phyloP scores from a whole-genome alignment of 2,329 filamentous ascomycete genomes.

The Talaromyces sp. region DNA sequence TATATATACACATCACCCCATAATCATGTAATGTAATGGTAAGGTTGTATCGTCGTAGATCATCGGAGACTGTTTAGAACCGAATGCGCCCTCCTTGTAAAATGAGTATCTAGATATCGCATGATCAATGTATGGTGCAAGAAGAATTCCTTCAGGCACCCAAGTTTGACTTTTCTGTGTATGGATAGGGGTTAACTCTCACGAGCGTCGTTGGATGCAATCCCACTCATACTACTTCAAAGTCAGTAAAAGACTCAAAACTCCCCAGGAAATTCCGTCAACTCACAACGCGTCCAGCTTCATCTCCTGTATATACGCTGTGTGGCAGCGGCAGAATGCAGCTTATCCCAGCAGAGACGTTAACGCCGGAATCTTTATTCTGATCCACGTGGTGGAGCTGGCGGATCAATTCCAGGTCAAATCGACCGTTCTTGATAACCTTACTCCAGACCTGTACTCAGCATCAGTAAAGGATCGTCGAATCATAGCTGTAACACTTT shows the following conservation, averaged over 20 bases:
- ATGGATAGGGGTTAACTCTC: neutral
- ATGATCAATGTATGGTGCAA: neutral
- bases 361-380: conserved; percentile 58
- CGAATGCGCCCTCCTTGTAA: neutral
- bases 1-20: neutral
- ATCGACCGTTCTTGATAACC: conserved; percentile 59
- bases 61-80: neutral
- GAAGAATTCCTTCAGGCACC: neutral
- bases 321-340: conserved; percentile 81
- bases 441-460: conserved; percentile 54
- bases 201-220: conserved; percentile 51
- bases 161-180: neutral
- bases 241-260: neutral
- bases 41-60: neutral
- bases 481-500: neutral
- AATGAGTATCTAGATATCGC: neutral
- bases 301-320: conserved; percentile 88
- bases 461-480: neutral
- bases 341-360: conserved; percentile 67
- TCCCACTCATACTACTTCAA: conserved; percentile 55
- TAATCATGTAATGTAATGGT: neutral
- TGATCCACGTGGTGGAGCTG: conserved; percentile 76
- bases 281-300: conserved; percentile 84
- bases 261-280: neutral
- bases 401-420: conserved; percentile 74